These are phyloP conservation scores for Trichoderma breve DNA, from an alignment of 2,329 filamentous ascomycete species.

Conservation along the genomic window DNA sequence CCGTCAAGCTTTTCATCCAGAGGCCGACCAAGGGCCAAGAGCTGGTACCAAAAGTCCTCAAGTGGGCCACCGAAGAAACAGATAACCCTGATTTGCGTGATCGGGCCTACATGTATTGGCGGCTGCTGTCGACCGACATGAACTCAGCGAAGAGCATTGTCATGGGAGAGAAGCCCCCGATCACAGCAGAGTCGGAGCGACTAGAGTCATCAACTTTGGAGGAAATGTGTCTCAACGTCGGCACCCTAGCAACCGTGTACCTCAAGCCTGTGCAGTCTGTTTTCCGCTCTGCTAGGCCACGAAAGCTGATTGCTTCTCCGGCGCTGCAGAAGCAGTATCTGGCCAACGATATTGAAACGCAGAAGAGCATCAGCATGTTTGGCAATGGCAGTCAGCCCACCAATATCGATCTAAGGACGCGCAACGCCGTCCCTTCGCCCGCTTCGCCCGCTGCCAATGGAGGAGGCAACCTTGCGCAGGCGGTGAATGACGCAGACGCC, in stretches of 20 bases:
- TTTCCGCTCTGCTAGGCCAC: conserved; percentile 82
- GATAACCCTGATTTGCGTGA: conserved; percentile 97
- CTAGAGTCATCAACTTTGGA: conserved; percentile 88
- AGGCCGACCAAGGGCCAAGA: conserved; percentile 91
- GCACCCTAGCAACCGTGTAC: conserved; percentile 94
- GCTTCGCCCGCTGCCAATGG: conserved; percentile 27
- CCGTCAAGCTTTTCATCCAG: conserved; percentile 97
- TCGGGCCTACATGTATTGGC: conserved; percentile 99
- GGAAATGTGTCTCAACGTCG: conserved; percentile 95
- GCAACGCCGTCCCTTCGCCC: conserved; percentile 21
- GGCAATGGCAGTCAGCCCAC: conserved; percentile 52
- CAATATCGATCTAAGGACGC: conserved; percentile 47
- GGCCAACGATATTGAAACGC: conserved; percentile 50
- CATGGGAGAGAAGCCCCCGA: conserved; percentile 96
- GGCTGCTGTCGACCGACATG: conserved; percentile 88
- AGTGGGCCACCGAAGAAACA: conserved; percentile 99
- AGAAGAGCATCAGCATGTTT: conserved; percentile 61
- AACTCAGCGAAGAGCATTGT: conserved; percentile 81
- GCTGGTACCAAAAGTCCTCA: conserved; percentile 88
- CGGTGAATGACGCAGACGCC: conserved; percentile 80
- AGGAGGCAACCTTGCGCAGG: conserved; percentile 58
- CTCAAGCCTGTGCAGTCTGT: conserved; percentile 97
- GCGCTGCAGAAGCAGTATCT: conserved; percentile 75
- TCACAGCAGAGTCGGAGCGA: conserved; percentile 93
- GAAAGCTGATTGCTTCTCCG: conserved; percentile 76